Evolutionary conservation across 345 rosid species (phyloP).

Genomic region (Eucalyptus marginata): DNA sequence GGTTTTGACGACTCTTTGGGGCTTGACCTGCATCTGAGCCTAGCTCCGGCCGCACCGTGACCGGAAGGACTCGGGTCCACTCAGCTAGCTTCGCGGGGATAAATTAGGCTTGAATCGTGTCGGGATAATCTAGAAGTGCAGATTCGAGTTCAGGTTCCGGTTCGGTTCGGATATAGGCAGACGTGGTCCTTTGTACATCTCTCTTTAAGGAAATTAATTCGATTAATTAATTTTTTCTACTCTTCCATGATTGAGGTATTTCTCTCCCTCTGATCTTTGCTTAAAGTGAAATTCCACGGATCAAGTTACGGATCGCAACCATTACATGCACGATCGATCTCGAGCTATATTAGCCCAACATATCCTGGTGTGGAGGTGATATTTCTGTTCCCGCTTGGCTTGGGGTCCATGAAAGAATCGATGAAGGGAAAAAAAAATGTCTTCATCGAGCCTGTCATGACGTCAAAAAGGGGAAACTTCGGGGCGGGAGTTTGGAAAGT

Average conservation of each 20-base stretch:
- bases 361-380: not conserved
- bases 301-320: not conserved
- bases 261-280: not conserved
- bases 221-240: not conserved
- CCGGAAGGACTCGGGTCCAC: not conserved
- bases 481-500: not conserved
- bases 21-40: slow-evolving; percentile 87
- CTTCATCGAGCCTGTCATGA: not conserved
- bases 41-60: slow-evolving; percentile 80
- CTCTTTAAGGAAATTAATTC: not conserved
- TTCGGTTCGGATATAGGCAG: not conserved
- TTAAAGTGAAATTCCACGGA: not conserved
- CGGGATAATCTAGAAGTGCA: not conserved
- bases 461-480: not conserved
- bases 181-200: not conserved
- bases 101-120: not conserved
- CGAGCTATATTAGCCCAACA: not conserved
- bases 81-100: not conserved
- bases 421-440: not conserved
- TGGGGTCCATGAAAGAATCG: not conserved
- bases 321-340: not conserved
- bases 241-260: not conserved
- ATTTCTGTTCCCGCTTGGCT: not conserved
- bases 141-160: not conserved
- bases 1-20: slow-evolving; percentile 66